Percentiles rank a stretch among this genome's conserved stretches.
phyloP scores from a whole-genome alignment of 305 asterid species.

The Rubia peregrina region DNA sequence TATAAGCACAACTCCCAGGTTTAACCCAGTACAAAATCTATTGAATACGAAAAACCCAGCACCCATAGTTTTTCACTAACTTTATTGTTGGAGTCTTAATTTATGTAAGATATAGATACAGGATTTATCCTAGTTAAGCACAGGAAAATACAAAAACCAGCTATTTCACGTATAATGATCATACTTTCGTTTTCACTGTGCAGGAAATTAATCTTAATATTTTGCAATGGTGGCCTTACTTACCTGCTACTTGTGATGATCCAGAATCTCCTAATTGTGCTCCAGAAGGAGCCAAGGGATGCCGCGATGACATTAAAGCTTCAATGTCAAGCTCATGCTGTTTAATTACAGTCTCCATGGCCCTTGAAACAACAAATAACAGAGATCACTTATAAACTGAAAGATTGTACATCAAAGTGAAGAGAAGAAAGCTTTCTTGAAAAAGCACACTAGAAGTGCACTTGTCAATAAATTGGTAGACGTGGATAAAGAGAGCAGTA shows the following conservation, averaged over 20 bases:
- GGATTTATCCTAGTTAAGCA: background rate
- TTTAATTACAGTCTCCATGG: slow-evolving; percentile 97
- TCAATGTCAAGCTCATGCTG: slow-evolving; percentile 91
- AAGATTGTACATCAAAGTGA: slow-evolving; percentile 10
- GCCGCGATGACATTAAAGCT: slow-evolving; percentile 76
- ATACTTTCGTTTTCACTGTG: background rate
- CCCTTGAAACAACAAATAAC: slow-evolving; percentile 42
- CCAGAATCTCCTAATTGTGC: slow-evolving; percentile 70
- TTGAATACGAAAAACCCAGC: background rate
- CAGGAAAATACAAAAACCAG: background rate
- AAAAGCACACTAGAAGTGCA: background rate
- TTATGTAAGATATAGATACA: background rate
- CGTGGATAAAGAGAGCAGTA: background rate
- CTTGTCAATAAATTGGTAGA: background rate
- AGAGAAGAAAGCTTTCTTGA: slow-evolving; percentile 7
- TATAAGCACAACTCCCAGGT: background rate
- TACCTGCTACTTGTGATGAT: slow-evolving; percentile 74
- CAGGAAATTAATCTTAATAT: background rate
- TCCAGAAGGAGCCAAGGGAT: slow-evolving; percentile 66
- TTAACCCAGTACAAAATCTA: background rate
- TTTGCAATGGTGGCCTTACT: background rate
- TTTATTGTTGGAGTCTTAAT: background rate
- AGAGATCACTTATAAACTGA: slow-evolving; percentile 8
- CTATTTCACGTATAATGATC: background rate
- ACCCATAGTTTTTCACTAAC: background rate